Base-by-base conservation (phyloP, 768 basidiomycete genomes). In the Lactarius hatsudake region DNA sequence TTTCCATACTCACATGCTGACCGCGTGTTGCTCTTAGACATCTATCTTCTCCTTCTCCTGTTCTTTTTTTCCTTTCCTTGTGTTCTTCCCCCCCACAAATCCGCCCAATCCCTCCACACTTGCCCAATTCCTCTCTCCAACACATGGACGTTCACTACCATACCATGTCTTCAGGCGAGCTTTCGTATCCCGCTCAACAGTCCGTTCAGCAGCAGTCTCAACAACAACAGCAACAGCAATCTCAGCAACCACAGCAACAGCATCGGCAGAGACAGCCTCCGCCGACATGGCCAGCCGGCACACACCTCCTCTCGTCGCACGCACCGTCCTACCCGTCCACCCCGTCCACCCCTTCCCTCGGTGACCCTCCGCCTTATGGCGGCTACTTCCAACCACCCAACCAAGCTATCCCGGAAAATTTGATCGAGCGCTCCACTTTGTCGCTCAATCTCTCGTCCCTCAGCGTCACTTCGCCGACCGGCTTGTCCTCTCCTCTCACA, bases 371-470 rank as follows among this genome's bases (percentile, higher is more conserved):
- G 59, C 72, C 62, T 10, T 71, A 71, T 30, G 63, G 62, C 13
- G 69, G 69, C 12, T 73, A 72, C 61, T 66, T 62, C 69, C 61
- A 62, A 59, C 55, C 69, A 38, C 69, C 72, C 28, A 40, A 56
- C 53, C 71, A 74, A 65, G 64, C 61, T 56, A 48, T 71, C 53
- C 68, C 70, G 69, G 45, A 74, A 72, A 45, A 75, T 51, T 64
- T 72, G 61, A 63, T 68, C 51, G 75, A 75, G 63, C 71, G 73
- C 60, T 76, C 81, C 42, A 74, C 79, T 1, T 80, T 91, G 54
- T 84, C 87, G 36, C 83, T 91, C 74, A 91, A 90, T 74, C 80
- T 92, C 64, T 86, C 85, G 30, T 81, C 83, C 1, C 82, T 91
- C 61, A 79, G 84, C 59, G 89, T 91, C 63, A 76, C 87, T 51